phyloP scores from a whole-genome alignment of 1,284 basidiomycete species.

The Golubevia pallescens region DNA sequence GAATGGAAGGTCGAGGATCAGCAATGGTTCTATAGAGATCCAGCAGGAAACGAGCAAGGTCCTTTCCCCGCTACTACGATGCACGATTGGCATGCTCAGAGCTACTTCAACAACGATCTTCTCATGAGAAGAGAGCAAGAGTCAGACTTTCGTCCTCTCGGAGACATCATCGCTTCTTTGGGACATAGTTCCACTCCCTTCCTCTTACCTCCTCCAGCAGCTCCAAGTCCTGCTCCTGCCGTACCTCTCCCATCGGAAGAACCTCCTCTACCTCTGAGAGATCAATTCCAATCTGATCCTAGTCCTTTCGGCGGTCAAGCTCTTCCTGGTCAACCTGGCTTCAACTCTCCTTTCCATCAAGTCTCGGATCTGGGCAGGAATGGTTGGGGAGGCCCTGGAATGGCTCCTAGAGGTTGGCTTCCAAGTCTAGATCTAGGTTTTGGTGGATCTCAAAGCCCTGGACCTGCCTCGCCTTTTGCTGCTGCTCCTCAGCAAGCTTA shows the following conservation, averaged over 20 bases:
- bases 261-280: background rate
- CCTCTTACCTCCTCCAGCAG: conserved; percentile 42
- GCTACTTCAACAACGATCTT: conserved; percentile 53
- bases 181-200: conserved; percentile 45
- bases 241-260: background rate
- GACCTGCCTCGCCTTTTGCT: background rate
- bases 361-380: background rate
- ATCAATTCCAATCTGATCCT: background rate
- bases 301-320: background rate
- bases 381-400: background rate
- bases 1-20: conserved; percentile 22
- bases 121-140: conserved; percentile 47
- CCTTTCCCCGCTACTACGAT: conserved; percentile 55
- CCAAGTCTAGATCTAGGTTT: background rate
- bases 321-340: background rate
- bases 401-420: background rate
- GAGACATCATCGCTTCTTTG: conserved; percentile 26
- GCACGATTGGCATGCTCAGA: conserved; percentile 60
- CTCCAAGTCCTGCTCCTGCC: conserved; percentile 2
- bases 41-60: conserved; percentile 48
- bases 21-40: conserved; percentile 53
- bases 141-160: conserved; percentile 42
- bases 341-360: background rate
- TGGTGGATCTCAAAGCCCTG: background rate
- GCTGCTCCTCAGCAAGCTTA: background rate